A percentile compares a stretch with the other conserved stretches of the same genome.
phyloP scores from a whole-genome alignment of 1,139 yeast species.

The Chernovozyma sophiae-reginae region DNA sequence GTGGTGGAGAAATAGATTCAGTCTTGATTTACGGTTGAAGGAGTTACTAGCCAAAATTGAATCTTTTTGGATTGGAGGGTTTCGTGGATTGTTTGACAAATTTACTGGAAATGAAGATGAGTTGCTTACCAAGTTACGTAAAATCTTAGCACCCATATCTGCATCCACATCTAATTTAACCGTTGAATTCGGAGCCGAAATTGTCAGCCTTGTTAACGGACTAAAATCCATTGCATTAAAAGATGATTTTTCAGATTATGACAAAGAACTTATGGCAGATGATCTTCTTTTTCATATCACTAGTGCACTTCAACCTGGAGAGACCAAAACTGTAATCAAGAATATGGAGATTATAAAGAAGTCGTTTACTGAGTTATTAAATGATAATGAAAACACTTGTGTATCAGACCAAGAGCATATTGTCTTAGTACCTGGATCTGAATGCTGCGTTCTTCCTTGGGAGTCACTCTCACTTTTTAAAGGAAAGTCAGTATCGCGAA shows the following conservation, averaged over 20 bases:
- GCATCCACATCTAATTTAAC: not conserved
- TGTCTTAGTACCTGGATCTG: conserved; percentile 63
- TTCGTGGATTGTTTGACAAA: conserved; percentile 54
- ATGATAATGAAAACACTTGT: not conserved
- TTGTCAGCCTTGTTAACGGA: not conserved
- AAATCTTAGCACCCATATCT: not conserved
- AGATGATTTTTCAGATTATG: not conserved
- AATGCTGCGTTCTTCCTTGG: conserved; percentile 78
- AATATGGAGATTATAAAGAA: not conserved
- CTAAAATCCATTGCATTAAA: not conserved
- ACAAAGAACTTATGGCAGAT: not conserved
- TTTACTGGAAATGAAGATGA: conserved; percentile 14
- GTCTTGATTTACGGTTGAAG: conserved; percentile 54
- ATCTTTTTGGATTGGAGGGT: conserved; percentile 77
- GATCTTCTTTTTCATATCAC: not conserved
- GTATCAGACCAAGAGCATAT: conserved; percentile 41
- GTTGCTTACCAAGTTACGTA: not conserved
- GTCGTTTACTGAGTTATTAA: not conserved
- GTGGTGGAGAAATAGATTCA: conserved; percentile 78
- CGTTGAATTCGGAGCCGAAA: not conserved
- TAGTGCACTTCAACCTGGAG: not conserved
- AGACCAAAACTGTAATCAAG: not conserved
- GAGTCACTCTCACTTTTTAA: conserved; percentile 65
- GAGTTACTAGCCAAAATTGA: conserved; percentile 59
- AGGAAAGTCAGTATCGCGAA: conserved; percentile 59